A percentile compares a stretch with the other conserved stretches of the same genome.
Conservation (phyloP, 225 moss, liverwort and hornwort species). For the Polytrichum formosum region DNA sequence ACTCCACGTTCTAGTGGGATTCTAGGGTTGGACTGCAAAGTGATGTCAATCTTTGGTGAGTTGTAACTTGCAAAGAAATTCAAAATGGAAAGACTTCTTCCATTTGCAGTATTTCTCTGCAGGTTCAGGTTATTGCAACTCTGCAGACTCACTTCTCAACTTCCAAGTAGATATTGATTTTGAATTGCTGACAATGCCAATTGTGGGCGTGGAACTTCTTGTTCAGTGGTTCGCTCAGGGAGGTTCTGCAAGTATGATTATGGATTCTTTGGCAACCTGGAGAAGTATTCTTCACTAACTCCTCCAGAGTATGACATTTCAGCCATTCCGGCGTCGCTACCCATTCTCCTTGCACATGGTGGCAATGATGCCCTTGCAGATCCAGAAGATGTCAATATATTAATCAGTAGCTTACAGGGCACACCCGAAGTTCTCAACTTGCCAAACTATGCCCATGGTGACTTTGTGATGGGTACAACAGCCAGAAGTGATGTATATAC, state of each 20-base stretch:
- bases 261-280: slow-evolving; percentile 48
- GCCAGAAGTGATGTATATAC: slow-evolving; percentile 34
- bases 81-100: too few species aligned
- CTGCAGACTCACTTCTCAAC: too few species aligned
- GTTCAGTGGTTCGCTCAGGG: slow-evolving; percentile 48
- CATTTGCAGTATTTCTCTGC: too few species aligned
- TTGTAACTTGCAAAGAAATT: too few species aligned
- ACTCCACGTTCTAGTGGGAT: too few species aligned
- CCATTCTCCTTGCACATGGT: slow-evolving; percentile 45
- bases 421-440: slow-evolving; percentile 31
- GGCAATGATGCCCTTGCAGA: slow-evolving; percentile 56
- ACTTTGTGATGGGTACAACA: slow-evolving; percentile 43
- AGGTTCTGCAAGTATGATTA: slow-evolving; percentile 51
- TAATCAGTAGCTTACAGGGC: slow-evolving; percentile 18
- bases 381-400: slow-evolving; percentile 21
- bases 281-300: slow-evolving; percentile 18
- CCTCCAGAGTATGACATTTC: slow-evolving; percentile 50
- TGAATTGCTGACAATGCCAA: neutral
- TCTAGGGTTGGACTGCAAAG: too few species aligned
- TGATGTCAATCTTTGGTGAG: too few species aligned
- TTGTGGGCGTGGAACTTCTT: slow-evolving; percentile 22
- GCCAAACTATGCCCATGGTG: slow-evolving; percentile 42
- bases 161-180: neutral
- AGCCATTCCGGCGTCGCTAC: slow-evolving; percentile 28
- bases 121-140: too few species aligned